A percentile compares a stretch with the other conserved stretches of the same genome.
Conservation (phyloP, 2,329 filamentous ascomycete species). For the Kalmusia sp. region DNA sequence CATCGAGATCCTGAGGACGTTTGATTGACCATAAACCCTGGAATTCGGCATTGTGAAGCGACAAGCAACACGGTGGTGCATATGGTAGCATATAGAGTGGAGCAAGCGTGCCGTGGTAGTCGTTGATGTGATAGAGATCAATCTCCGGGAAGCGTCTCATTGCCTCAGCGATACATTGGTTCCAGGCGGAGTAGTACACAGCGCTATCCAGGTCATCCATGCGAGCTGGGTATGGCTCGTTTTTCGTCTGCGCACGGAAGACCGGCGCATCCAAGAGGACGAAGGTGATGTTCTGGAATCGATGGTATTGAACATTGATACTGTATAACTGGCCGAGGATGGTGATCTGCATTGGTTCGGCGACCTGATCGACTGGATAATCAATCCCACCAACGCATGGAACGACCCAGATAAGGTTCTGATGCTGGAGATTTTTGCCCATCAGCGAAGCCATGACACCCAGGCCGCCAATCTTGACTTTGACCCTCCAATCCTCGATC, state of each 20-base stretch:
- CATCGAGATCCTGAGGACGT: conserved; percentile 65
- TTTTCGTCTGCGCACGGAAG: conserved; percentile 68
- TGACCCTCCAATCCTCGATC: conserved; percentile 73
- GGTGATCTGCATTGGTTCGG: conserved; percentile 67
- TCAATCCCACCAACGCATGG: conserved; percentile 67
- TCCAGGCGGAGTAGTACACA: conserved; percentile 75
- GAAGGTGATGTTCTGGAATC: conserved; percentile 70
- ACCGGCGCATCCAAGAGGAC: conserved; percentile 72
- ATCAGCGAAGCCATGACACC: conserved; percentile 75
- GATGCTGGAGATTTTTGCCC: conserved; percentile 69
- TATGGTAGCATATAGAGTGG: conserved; percentile 70
- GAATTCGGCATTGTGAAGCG: conserved; percentile 73
- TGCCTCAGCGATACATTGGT: conserved; percentile 70
- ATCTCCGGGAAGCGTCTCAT: conserved; percentile 66
- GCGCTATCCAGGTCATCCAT: conserved; percentile 75
- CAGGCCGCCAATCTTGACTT: conserved; percentile 74
- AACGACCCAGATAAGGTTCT: conserved; percentile 67
- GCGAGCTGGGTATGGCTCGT: conserved; percentile 69
- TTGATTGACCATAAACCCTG: conserved; percentile 74
- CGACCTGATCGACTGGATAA: conserved; percentile 66
- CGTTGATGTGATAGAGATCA: conserved; percentile 72
- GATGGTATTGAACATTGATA: conserved; percentile 69
- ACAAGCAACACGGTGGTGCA: conserved; percentile 68
- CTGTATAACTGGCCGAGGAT: conserved; percentile 67
- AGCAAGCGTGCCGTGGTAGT: conserved; percentile 67